Base-by-base conservation (phyloP, 1,284 basidiomycete genomes). In the Rhodotorula sp. region DNA sequence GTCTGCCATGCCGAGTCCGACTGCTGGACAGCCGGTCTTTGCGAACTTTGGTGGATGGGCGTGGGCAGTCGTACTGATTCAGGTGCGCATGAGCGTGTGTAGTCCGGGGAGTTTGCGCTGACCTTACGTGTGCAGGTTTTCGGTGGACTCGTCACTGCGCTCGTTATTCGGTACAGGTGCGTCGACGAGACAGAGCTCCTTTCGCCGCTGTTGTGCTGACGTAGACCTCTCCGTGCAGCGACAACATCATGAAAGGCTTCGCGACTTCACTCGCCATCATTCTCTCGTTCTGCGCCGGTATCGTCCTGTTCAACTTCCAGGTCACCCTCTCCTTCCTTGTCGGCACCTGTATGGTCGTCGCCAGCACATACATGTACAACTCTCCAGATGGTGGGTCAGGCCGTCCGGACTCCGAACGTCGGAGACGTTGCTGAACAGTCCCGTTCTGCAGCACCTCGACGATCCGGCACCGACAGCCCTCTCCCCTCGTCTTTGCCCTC, bases 241-340 rank as follows among this genome's bases (percentile, higher is more conserved):
- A 91, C 81, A 92, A 92, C 81, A 92, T 92, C 76, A 84, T 91
- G 79, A 94, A 95, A 80, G 80, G 94, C 48, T 97, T 97, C 78
- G 94, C 94, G 20, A 95, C 94, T 8, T 91, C 89, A 74, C 84
- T 97, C 73, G 90, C 89, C 79, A 96, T 97, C 80, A 87, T 97
- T 76, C 86, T 97, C 74, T 94, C 92, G 59, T 96, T 95, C 85
- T 84, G 93, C 67, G 91, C 90, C 4, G 92, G 90, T 8, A 89
- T 95, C 65, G 86, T 86, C 15, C 86, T 96, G 52, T 96, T 96
- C 85, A 84, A 89, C 78, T 94, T 94, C 83, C 85, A 85, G 54
- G 89, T 97, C 79, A 91, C 94, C 0, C 84, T 88, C 65, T 87
- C 89, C 0, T 97, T 97, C 79, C 81, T 94, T 69, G 81, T 91